Evolutionary conservation across 331 rosid genomes (phyloP), one percentile per base, ranked within the genome.

Genomic region (Phaseolus coccineus): DNA sequence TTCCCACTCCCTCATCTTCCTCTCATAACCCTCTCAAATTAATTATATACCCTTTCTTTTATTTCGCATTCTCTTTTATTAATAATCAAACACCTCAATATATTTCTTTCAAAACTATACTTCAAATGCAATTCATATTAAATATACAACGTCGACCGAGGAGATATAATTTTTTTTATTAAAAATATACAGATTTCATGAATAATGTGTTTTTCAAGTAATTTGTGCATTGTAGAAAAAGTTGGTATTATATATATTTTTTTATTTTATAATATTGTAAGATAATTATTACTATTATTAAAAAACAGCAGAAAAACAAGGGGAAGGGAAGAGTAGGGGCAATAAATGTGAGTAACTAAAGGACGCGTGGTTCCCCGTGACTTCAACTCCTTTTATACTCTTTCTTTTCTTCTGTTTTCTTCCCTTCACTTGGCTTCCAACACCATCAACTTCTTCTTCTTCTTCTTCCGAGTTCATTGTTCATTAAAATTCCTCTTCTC

Each of bases 291-390:
- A 40, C 8, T 40, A 8, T 40, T 40, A 40, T 8, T 8, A 8
- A 30, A 37, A 37, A 47, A 14, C 37, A 42, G 39, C 56, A 68
- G 39, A 68, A 68, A 68, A 62, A 31, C 33, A 10, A 66, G 52
- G 30, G 27, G 61, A 55, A 5, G 19, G 48, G 40, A 9, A 46
- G 37, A 12, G 72, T 1, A 5, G 5, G 16, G 66, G 76, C 51
- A 71, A 80, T 81, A 86, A 88, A 84, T 87, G 83, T 71, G 87
- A 84, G 77, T 62, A 51, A 79, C 71, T 67, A 8, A 69, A 63
- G 90, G 86, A 83, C 88, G 90, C 95, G 91, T 89, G 85, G 90
- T 81, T 85, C 77, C 86, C 88, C 81, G 83, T 77, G 89, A 82
- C 77, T 27, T 78, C 22, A 78, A 67, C 79, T 66, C 87, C 93